phyloP scores from a whole-genome alignment of 805 yeast genomes.

The Zygosaccharomyces bailii region DNA sequence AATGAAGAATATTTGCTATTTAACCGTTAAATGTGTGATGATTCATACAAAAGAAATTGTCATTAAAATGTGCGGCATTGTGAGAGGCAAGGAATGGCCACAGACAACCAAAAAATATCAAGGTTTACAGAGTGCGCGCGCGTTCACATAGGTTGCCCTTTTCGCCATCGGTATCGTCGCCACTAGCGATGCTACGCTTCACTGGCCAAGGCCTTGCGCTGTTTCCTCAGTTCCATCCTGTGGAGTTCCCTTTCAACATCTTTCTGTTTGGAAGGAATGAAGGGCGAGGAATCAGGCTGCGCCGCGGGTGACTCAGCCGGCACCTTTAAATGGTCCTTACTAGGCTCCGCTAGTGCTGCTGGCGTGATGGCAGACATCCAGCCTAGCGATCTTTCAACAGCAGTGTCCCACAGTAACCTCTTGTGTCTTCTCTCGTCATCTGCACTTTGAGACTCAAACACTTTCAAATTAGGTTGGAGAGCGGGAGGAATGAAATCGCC shows the following conservation, averaged over 20 bases:
- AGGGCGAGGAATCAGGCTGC: slow-evolving; percentile 2
- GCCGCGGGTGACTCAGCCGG: slow-evolving; percentile 3
- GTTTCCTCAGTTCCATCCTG: slow-evolving; percentile 2
- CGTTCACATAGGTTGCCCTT: too few relatives aligned
- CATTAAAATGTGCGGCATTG: too few relatives aligned
- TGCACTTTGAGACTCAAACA: slow-evolving; percentile 42
- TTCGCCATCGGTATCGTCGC: not conserved
- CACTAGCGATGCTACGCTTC: not conserved
- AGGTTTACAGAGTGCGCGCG: too few relatives aligned
- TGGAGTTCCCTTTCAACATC: slow-evolving; percentile 4
- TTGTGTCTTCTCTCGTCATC: slow-evolving; percentile 57
- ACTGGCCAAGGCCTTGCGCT: not conserved
- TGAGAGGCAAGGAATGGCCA: too few relatives aligned
- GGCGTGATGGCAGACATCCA: slow-evolving; percentile 50
- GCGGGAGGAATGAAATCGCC: slow-evolving; percentile 21
- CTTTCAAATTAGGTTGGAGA: slow-evolving; percentile 31
- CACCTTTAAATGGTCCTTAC: too few relatives aligned
- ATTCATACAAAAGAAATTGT: too few relatives aligned
- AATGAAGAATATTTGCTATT: not conserved
- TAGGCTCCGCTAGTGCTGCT: not conserved
- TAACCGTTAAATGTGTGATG: not conserved
- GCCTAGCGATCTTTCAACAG: slow-evolving; percentile 73
- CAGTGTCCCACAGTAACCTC: slow-evolving; percentile 82
- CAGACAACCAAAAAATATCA: too few relatives aligned
- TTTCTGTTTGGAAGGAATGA: slow-evolving; percentile 4